phyloP scores from a whole-genome alignment of 2,329 filamentous ascomycete genomes.

The Epichloe scottii region DNA sequence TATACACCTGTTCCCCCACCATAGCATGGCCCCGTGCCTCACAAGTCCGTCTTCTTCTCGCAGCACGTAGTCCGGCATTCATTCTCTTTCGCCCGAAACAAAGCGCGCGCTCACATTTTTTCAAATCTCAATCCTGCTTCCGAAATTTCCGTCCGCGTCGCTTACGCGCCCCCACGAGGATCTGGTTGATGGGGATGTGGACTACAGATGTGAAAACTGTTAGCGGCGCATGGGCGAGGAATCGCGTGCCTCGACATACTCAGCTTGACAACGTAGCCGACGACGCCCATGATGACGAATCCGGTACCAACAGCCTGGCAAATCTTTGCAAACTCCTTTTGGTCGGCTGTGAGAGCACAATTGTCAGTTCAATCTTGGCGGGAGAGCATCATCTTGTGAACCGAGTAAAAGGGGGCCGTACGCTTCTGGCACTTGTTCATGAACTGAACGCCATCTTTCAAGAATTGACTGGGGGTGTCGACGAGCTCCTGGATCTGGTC shows the following conservation, averaged over 20 bases:
- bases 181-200: conserved; percentile 59
- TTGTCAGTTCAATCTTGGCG: neutral
- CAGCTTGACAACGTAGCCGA: conserved; percentile 59
- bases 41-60: neutral
- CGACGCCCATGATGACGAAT: conserved; percentile 58
- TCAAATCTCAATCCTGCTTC: neutral
- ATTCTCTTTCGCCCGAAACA: neutral
- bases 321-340: conserved; percentile 31
- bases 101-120: neutral
- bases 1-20: neutral
- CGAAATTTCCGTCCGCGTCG: neutral
- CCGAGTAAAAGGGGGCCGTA: conserved; percentile 21
- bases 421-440: conserved; percentile 51
- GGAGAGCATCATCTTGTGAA: neutral
- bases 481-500: conserved; percentile 59
- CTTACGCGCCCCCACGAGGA: conserved; percentile 55
- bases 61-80: neutral
- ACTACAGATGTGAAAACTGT: conserved; percentile 26
- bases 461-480: conserved; percentile 54
- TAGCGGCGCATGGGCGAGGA: neutral
- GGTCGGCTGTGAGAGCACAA: conserved; percentile 21
- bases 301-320: conserved; percentile 53
- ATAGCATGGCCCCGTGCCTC: neutral
- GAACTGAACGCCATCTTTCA: conserved; percentile 49
- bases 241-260: conserved; percentile 29